Evolutionary conservation across 1,284 basidiomycete genomes (phyloP).

Genomic region (Xanthoconium separans): DNA sequence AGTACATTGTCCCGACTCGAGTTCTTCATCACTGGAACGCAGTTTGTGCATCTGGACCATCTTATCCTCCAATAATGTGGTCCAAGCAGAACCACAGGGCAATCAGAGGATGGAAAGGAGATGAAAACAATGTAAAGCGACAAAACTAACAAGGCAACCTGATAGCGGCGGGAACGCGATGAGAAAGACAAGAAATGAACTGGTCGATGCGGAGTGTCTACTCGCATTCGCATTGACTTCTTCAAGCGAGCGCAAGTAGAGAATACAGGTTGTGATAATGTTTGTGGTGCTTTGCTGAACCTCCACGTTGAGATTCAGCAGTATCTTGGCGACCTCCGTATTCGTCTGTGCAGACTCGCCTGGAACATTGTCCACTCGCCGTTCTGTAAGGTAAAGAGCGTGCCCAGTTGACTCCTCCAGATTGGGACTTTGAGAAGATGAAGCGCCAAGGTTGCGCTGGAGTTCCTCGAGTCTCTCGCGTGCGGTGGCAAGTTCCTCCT

Average conservation of each 20-base stretch:
- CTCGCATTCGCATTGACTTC: neutral
- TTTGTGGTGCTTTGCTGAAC: neutral
- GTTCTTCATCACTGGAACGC: too few species aligned
- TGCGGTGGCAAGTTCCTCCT: neutral
- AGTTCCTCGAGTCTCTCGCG: slow-evolving; percentile 1
- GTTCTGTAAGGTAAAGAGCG: too few species aligned
- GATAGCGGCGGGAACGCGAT: neutral
- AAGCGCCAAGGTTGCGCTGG: neutral
- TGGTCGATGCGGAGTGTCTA: neutral
- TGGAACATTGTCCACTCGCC: too few species aligned
- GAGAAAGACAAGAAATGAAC: neutral
- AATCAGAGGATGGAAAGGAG: neutral
- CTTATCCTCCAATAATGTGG: too few species aligned
- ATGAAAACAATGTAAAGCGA: neutral
- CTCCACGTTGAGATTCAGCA: neutral
- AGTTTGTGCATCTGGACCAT: too few species aligned
- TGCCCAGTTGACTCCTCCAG: too few species aligned
- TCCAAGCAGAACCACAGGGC: neutral
- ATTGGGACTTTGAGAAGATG: neutral
- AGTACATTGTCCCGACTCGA: too few species aligned
- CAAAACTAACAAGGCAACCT: neutral
- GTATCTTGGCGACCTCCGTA: neutral
- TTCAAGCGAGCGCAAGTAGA: neutral
- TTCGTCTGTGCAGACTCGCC: neutral
- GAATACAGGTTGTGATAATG: neutral